Base-by-base conservation (phyloP, 2,329 filamentous ascomycete genomes). In the Reticulascus tulasneorum region DNA sequence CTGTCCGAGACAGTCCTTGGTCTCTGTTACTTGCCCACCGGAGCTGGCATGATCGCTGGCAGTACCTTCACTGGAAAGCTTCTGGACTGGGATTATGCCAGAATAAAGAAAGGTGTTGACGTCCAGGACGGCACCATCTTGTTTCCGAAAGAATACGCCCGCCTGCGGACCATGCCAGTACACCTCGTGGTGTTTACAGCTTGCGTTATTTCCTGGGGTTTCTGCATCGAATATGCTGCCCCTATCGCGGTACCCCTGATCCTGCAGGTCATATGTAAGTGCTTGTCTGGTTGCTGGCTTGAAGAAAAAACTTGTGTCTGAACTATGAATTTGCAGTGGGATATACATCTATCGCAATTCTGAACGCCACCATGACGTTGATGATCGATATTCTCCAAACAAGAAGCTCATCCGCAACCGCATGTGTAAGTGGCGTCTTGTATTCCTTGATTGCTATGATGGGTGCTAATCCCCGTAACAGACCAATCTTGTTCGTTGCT, bases 341-440 rank as follows among this genome's bases (percentile, higher is more conserved):
- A 13, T 57, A 48, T 32, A 52, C 49, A 1, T 55, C 52, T 1
- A 56, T 58, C 8, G 38, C 51, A 9, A 52, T 58, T 4, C 48
- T 58, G 4, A 58, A 56, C 37, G 49, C 52, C 0, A 58, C 54
- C 1, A 55, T 55, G 47, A 58, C 54, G 2, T 35, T 58, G 12
- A 52, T 56, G 47, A 55, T 58, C 29, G 53, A 58, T 21, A 49
- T 58, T 6, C 10, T 58, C 6, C 48, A 56, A 24, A 38, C 42
- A 2, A 48, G 46, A 11, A 58, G 55, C 35, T 58, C 55, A 2
- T 45, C 47, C 2, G 54, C 48, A 2, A 57, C 49, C 2, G 55
- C 55, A 1, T 58, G 52, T 20, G 50, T 51, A 38, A 37, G 47
- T 24, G 3, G 9, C 13, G 6, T 7, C 11, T 12, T 26, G 9